Percentiles rank a stretch among this genome's conserved stretches.
Evolutionary conservation across 106 monocot species (phyloP).

Genomic region (Chionographis japonica): DNA sequence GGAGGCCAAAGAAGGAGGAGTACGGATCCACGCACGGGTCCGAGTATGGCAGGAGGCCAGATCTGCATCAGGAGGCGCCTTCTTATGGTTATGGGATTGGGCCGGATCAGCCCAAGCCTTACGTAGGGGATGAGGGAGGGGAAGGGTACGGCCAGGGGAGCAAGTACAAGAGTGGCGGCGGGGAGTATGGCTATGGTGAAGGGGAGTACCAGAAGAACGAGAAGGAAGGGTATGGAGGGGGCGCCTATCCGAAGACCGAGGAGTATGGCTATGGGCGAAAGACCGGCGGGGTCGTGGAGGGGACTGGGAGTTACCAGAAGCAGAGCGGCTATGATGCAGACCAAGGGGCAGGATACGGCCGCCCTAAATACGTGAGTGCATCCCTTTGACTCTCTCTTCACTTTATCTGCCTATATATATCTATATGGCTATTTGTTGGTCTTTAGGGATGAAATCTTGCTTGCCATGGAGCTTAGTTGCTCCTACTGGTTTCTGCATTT

Average conservation of each 20-base stretch:
- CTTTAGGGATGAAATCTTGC: background rate
- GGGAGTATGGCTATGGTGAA: background rate
- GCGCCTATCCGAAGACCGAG: background rate
- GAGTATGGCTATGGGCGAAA: conserved; percentile 13
- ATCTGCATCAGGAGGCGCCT: conserved; percentile 1
- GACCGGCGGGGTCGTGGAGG: background rate
- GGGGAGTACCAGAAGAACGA: background rate
- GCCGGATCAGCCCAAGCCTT: conserved; percentile 1
- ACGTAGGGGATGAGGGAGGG: background rate
- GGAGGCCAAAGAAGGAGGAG: conserved; percentile 1
- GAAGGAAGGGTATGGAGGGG: conserved; percentile 11
- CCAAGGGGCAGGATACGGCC: conserved; percentile 22
- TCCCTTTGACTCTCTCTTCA: background rate
- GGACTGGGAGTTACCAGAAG: conserved; percentile 10
- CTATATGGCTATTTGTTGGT: background rate
- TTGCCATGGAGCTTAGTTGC: too few species aligned
- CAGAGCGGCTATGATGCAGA: conserved; percentile 17
- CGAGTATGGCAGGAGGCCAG: background rate
- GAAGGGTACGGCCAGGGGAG: conserved; percentile 24
- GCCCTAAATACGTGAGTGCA: conserved; percentile 33
- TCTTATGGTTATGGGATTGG: background rate
- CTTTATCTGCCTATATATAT: too few species aligned
- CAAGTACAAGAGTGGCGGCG: background rate
- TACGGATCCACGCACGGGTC: conserved; percentile 13
- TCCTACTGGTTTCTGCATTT: too few species aligned